These are phyloP conservation scores for Flaveria sonorensis DNA, from an alignment of 129 eudicot genomes.

Conservation along the genomic window DNA sequence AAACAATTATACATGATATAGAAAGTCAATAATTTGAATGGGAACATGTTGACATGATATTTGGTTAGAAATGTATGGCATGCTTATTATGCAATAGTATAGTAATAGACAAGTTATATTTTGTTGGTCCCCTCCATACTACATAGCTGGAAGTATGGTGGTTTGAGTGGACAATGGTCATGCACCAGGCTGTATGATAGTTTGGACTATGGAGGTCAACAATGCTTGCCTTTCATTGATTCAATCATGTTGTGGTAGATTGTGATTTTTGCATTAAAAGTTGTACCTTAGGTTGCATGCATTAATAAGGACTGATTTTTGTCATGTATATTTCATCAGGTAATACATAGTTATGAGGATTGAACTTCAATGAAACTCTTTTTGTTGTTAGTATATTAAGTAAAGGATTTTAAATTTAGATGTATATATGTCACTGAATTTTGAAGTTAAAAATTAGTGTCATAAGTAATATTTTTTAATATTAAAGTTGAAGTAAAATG, in stretches of 20 bases:
- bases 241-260: conserved; percentile 8
- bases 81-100: background rate
- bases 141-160: conserved; percentile 36
- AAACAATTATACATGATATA: background rate
- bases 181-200: conserved; percentile 36
- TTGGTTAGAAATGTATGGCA: conserved; percentile 26
- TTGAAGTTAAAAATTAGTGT: too few species aligned
- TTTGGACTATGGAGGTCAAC: conserved; percentile 33
- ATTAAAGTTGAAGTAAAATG: too few species aligned
- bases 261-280: conserved; percentile 11
- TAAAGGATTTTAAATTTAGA: too few species aligned
- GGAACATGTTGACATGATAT: conserved; percentile 21
- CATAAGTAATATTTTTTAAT: too few species aligned
- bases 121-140: conserved; percentile 43
- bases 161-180: conserved; percentile 35
- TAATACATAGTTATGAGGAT: background rate
- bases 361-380: background rate
- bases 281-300: conserved; percentile 7
- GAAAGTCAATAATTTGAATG: conserved; percentile 35
- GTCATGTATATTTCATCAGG: background rate
- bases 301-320: conserved; percentile 2
- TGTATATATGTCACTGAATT: too few species aligned
- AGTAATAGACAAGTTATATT: conserved; percentile 26
- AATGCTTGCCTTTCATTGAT: conserved; percentile 11
- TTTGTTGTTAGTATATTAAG: too few species aligned